Percentiles rank a stretch among this genome's conserved stretches.
Conservation (phyloP, 768 basidiomycete genomes). For the Coprinopsis cinerea region DNA sequence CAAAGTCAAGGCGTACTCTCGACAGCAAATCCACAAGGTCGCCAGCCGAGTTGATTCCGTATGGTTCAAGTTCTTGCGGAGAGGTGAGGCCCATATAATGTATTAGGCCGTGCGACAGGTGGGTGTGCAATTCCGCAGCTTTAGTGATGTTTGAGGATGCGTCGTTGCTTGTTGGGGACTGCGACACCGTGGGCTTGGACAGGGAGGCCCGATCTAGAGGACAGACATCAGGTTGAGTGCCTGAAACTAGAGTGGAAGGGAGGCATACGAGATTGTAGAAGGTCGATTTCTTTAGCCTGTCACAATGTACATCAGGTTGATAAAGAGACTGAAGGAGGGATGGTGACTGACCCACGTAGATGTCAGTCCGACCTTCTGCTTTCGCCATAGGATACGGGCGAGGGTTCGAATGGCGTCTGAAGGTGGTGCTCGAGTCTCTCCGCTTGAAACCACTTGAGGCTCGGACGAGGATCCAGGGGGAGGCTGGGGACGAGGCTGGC, state of each 20-base stretch:
- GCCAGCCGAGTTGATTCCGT: conserved; percentile 47
- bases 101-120: conserved; percentile 69
- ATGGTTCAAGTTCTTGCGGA: conserved; percentile 52
- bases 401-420: conserved; percentile 78
- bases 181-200: conserved; percentile 29
- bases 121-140: conserved; percentile 52
- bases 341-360: conserved; percentile 50
- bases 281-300: conserved; percentile 58
- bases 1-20: conserved; percentile 38
- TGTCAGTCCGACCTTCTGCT: conserved; percentile 45
- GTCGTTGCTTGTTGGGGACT: no score
- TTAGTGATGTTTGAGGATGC: conserved; percentile 12
- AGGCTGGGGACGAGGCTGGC: conserved; percentile 29
- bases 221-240: neutral
- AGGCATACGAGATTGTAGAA: conserved; percentile 70
- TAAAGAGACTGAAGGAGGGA: neutral
- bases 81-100: conserved; percentile 60
- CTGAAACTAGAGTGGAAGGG: neutral
- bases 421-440: conserved; percentile 37
- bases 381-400: conserved; percentile 67
- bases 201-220: conserved; percentile 52
- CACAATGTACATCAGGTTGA: neutral
- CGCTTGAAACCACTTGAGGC: conserved; percentile 32
- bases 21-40: conserved; percentile 71
- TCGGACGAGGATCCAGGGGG: neutral